These are phyloP conservation scores for Microdochium nivale DNA, from an alignment of 2,329 filamentous ascomycete genomes.

Conservation along the genomic window DNA sequence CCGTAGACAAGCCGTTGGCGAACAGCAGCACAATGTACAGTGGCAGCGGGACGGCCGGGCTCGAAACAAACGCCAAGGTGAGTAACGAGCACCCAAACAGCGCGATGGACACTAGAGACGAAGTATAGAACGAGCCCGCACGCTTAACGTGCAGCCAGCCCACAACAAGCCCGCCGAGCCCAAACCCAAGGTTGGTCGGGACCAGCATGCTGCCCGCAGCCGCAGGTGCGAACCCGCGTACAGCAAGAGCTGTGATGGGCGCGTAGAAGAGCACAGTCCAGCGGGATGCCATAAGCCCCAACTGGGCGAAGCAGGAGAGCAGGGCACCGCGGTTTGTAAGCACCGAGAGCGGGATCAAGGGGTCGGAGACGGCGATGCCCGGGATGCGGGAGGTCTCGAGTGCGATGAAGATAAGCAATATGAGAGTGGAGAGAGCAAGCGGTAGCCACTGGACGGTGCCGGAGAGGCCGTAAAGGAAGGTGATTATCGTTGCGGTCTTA, in stretches of 20 bases:
- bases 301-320: constrained; percentile 64
- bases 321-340: constrained; percentile 63
- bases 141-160: constrained; percentile 70
- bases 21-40: constrained; percentile 55
- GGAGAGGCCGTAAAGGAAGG: constrained; percentile 65
- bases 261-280: constrained; percentile 78
- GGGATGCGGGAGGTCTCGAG: constrained; percentile 57
- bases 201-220: constrained; percentile 68
- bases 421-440: constrained; percentile 47
- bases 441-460: constrained; percentile 50
- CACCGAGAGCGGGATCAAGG: constrained; percentile 66
- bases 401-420: constrained; percentile 44
- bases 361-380: constrained; percentile 58
- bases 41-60: constrained; percentile 36
- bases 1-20: constrained; percentile 63
- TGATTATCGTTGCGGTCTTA: constrained; percentile 55
- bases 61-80: constrained; percentile 45
- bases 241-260: constrained; percentile 70
- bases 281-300: constrained; percentile 72
- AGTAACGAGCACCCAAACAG: constrained; percentile 55
- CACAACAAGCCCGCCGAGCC: constrained; percentile 60
- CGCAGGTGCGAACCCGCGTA: constrained; percentile 61
- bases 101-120: constrained; percentile 49
- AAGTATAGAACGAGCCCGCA: constrained; percentile 62
- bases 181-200: constrained; percentile 76